Base-by-base conservation (phyloP, 1,284 basidiomycete species). In the Microbotryum violaceum region DNA sequence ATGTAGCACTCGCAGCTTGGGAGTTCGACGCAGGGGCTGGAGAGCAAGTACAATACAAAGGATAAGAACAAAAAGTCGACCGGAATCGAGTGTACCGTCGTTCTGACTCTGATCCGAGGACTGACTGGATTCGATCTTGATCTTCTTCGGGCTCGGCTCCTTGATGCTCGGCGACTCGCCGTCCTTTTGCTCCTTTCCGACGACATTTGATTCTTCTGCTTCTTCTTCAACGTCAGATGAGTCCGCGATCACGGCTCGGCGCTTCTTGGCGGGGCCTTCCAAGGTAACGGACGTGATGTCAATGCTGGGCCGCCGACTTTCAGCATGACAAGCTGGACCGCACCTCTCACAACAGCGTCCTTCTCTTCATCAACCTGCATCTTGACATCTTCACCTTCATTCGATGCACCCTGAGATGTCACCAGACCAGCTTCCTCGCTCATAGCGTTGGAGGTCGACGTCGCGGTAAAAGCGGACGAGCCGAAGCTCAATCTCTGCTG, bases 151-250 rank as follows among this genome's bases (percentile, higher is more conserved):
- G 16, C 37, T 42, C 5, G 37, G 12, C 16, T 42, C 37, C 37
- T 42, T 42, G 37, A 42, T 16, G 37, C 37, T 42, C 16, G 37
- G 12, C 16, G 37, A 18, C 37, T 42, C 18, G 37, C 2, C 37
- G 37, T 3, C 5, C 14, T 42, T 42, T 6, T 42, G 37, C 37
- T 42, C 37, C 37, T 42, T 42, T 12, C 37, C 16, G 33, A 44
- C 18, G 31, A 31, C 37, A 23, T 14, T 37, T 16, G 8, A 27
- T 25, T 44, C 33, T 20, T 3, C 42, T 14, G 29, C 31, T 53
- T 49, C 37, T 54, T 56, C 56, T 31, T 45, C 52, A 42, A 50
- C 56, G 27, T 60, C 27, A 16, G 27, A n/a, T 23, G 51, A 29
- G 42, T 57, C 56, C 9, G 57, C 20, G 14, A 42, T 42, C 4